Percentiles rank a stretch among this genome's conserved stretches.
Conservation (phyloP, 2,329 filamentous ascomycete genomes). For the Xylaria sp. region DNA sequence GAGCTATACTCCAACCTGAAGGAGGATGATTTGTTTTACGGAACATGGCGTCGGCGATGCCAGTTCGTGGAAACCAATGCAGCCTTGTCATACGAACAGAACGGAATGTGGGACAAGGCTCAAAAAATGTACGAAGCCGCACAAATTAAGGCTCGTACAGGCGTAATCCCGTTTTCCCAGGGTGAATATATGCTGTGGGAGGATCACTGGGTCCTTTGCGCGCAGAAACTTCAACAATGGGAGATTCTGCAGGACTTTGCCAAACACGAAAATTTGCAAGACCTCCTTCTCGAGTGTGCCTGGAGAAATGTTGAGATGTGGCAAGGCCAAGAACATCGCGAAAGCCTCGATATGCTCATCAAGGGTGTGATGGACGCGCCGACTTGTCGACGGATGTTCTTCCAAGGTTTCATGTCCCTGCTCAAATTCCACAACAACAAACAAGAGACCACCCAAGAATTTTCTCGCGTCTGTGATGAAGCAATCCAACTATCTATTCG, state of each 20-base stretch:
- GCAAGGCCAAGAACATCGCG: slow-evolving; percentile 83
- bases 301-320: slow-evolving; percentile 97
- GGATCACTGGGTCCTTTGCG: slow-evolving; percentile 97
- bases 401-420: slow-evolving; percentile 97
- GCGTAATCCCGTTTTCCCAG: slow-evolving; percentile 93
- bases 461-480: slow-evolving; percentile 90
- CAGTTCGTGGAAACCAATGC: slow-evolving; percentile 98
- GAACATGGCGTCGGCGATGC: slow-evolving; percentile 92
- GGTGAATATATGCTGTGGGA: slow-evolving; percentile 99
- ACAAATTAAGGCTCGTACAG: slow-evolving; percentile 95
- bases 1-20: slow-evolving; percentile 89
- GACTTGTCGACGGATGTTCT: slow-evolving; percentile 91
- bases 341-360: slow-evolving; percentile 89
- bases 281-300: slow-evolving; percentile 90
- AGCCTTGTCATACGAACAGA: slow-evolving; percentile 96
- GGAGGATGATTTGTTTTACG: slow-evolving; percentile 97
- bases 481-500: slow-evolving; percentile 95
- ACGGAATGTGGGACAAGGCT: slow-evolving; percentile 99
- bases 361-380: slow-evolving; percentile 98
- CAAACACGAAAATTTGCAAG: slow-evolving; percentile 98
- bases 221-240: slow-evolving; percentile 98
- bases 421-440: slow-evolving; percentile 93
- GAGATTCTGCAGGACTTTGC: slow-evolving; percentile 97
- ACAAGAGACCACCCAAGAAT: slow-evolving; percentile 78
- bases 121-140: slow-evolving; percentile 96